phyloP scores from a whole-genome alignment of 1,284 basidiomycete species.

The Malassezia equina region DNA sequence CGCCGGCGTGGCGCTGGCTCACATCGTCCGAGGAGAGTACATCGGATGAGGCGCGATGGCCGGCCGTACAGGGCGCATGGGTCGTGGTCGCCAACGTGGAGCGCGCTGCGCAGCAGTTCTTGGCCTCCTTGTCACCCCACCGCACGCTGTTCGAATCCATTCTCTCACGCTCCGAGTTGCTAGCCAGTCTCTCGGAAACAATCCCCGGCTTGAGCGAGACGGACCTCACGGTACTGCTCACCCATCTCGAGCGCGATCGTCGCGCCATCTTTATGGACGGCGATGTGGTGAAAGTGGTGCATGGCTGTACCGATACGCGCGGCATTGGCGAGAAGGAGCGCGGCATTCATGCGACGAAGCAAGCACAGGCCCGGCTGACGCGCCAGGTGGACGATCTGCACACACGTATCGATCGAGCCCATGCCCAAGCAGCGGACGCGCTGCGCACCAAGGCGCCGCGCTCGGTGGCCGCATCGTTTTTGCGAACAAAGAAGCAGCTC shows the following conservation, averaged over 20 bases:
- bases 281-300: not conserved
- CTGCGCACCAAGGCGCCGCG: constrained; percentile 61
- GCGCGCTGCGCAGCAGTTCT: constrained; percentile 4
- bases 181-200: not conserved
- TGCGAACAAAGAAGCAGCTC: constrained; percentile 68
- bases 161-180: constrained; percentile 4
- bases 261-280: constrained; percentile 56
- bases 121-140: not conserved
- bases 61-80: constrained; percentile 60
- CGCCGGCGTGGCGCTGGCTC: constrained; percentile 15
- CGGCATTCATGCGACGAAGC: constrained; percentile 64
- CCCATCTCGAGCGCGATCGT: constrained; percentile 68
- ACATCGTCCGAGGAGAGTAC: constrained; percentile 49
- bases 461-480: constrained; percentile 61
- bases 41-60: constrained; percentile 59
- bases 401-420: constrained; percentile 61
- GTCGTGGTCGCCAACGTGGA: constrained; percentile 62
- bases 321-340: constrained; percentile 61
- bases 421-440: constrained; percentile 58
- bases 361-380: constrained; percentile 59
- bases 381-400: constrained; percentile 61
- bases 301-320: not conserved
- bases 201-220: not conserved
- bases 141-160: not conserved
- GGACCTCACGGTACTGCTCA: constrained; percentile 55